phyloP scores from a whole-genome alignment of 75 land plant genomes.

The Pinus tabuliformis region DNA sequence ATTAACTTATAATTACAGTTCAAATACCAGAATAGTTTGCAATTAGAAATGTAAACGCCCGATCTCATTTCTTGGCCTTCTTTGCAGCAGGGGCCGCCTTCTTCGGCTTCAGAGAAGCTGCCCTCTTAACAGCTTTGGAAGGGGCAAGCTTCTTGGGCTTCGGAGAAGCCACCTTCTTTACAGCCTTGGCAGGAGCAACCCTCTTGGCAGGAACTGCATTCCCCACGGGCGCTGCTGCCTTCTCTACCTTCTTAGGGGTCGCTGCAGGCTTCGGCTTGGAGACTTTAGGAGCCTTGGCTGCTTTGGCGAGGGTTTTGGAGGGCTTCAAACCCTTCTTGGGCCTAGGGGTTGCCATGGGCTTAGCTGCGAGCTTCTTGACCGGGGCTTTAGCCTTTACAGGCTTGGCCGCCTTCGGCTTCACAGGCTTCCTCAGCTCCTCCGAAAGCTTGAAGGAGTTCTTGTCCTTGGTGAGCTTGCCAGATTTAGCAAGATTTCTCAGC shows the following conservation, averaged over 20 bases:
- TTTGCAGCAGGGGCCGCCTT: background rate
- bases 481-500: slow-evolving; percentile 54
- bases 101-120: background rate
- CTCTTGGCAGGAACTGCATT: background rate
- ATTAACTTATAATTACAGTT: no score
- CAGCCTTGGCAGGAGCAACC: background rate
- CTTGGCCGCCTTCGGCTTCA: slow-evolving; percentile 16
- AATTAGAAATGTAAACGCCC: no score
- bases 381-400: slow-evolving; percentile 12
- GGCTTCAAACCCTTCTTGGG: slow-evolving; percentile 14
- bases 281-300: slow-evolving; percentile 18
- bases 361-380: background rate
- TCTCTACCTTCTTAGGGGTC: slow-evolving; percentile 4
- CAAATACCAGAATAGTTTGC: no score
- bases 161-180: background rate
- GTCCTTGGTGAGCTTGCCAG: slow-evolving; percentile 69
- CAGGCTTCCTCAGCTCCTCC: slow-evolving; percentile 19
- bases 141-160: background rate
- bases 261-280: slow-evolving; percentile 18
- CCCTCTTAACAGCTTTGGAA: background rate
- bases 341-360: background rate
- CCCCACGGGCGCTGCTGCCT: slow-evolving; percentile 5
- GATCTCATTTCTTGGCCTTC: background rate
- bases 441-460: slow-evolving; percentile 79
- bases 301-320: slow-evolving; percentile 6